These are phyloP conservation scores for Umbelopsis ramanniana DNA, from an alignment of 192 early-diverging fungal genomes.

Conservation along the genomic window DNA sequence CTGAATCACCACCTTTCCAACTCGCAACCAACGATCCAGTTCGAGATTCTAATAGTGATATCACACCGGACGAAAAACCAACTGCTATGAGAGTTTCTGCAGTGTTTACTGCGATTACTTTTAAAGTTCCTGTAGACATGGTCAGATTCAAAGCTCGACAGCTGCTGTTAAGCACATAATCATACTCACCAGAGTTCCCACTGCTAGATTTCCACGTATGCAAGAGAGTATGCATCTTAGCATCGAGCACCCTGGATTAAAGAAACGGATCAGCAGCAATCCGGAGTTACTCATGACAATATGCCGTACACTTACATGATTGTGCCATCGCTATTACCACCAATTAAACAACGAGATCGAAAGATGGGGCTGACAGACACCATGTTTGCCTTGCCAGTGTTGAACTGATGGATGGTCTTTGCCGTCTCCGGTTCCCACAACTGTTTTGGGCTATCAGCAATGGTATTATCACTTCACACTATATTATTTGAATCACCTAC, in stretches of 20 bases:
- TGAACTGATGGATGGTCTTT: constrained; percentile 52
- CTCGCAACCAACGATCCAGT: constrained; percentile 57
- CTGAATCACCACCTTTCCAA: constrained; percentile 63
- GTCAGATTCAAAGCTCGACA: neutral
- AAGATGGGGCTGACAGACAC: constrained; percentile 55
- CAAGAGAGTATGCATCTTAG: constrained; percentile 30
- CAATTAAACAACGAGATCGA: constrained; percentile 53
- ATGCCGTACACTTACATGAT: constrained; percentile 41
- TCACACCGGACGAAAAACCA: constrained; percentile 55
- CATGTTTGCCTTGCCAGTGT: constrained; percentile 46
- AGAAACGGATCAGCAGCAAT: neutral
- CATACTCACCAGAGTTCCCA: constrained; percentile 17
- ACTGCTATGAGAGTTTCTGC: constrained; percentile 58
- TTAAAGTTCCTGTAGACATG: constrained; percentile 36
- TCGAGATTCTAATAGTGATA: constrained; percentile 56
- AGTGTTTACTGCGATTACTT: constrained; percentile 45
- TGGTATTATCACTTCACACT: neutral
- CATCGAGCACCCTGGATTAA: constrained; percentile 44
- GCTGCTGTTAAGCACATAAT: neutral
- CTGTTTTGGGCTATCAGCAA: constrained; percentile 27
- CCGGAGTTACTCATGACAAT: too few species aligned
- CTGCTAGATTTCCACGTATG: constrained; percentile 48
- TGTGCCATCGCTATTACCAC: constrained; percentile 50
- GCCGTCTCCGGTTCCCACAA: constrained; percentile 64
- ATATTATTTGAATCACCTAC: constrained; percentile 35